Evolutionary conservation across 2,329 filamentous ascomycete genomes (phyloP), one percentile per base, ranked within the genome.

Genomic region (Albifimbria verrucaria): DNA sequence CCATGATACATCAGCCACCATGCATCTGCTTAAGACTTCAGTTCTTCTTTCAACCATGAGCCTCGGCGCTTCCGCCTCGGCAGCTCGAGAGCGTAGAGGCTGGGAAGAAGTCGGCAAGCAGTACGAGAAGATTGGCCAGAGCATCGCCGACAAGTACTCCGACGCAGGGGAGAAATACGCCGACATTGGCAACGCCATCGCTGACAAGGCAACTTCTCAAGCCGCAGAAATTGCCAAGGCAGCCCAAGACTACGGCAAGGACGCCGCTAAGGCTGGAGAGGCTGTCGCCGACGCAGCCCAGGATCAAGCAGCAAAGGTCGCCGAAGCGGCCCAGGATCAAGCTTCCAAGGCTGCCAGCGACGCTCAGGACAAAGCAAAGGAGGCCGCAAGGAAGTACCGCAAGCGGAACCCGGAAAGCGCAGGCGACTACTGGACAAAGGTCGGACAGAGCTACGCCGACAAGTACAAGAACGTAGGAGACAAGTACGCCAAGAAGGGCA

Each of bases 381-480:
- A 7, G 6, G 42, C 42, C 22, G 42, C 15, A 17, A 20, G 22
- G 11, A 20, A 17, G 42, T 12, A 23, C 42, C 18, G 7, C 18
- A 44, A 44, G 42, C 22, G 18, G 17, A 21, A 20, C 22, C 22
- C 17, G 18, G 15, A 44, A 21, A 20, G 79, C 15, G 79, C 77
- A 60, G 39, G 52, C 56, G 5, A 52, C 56, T 1, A 58, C 49
- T 2, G 42, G 41, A 7, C 51, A 54, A 1, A 60, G 46, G 7
- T 52, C 17, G 7, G 51, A 24, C 24, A 44, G 12, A 44, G 42
- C 42, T 44, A 44, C 42, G 22, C 18, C 18, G 22, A 44, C 42
- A 21, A 23, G 18, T 44, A 23, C 42, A 23, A 44, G 22, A 20
- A 79, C 12, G 79, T 77, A 60, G 39, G 52, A 52, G 4, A 52